A percentile compares a stretch with the other conserved stretches of the same genome.
These are phyloP conservation scores for Linum tenue DNA, from an alignment of 345 rosid genomes.

Conservation along the genomic window DNA sequence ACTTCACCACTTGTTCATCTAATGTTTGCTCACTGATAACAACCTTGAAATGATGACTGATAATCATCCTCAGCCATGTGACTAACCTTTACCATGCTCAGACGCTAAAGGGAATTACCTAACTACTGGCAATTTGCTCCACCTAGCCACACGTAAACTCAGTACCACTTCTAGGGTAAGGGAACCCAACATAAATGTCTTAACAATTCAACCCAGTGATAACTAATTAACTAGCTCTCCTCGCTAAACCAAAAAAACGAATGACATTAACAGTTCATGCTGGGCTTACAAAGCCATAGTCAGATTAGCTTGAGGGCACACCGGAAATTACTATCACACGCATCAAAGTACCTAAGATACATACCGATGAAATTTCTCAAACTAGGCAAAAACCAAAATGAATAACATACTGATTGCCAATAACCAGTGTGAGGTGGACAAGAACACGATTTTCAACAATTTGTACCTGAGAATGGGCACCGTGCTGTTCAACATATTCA, in stretches of 20 bases:
- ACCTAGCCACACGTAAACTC: background rate
- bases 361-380: background rate
- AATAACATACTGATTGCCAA: background rate
- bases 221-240: too few species aligned
- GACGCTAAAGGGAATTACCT: background rate
- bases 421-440: background rate
- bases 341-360: background rate
- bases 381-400: background rate
- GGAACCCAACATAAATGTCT: too few species aligned
- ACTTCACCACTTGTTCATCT: background rate
- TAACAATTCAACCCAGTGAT: too few species aligned
- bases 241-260: too few species aligned
- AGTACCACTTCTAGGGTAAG: too few species aligned
- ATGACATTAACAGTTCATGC: too few species aligned
- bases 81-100: background rate
- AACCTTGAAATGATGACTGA: background rate
- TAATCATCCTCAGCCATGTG: background rate
- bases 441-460: background rate
- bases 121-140: background rate
- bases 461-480: constrained; percentile 52
- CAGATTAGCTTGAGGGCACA: background rate
- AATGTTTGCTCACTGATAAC: background rate
- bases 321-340: background rate
- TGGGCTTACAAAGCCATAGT: too few species aligned
- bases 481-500: constrained; percentile 46